Evolutionary conservation across 495 filamentous ascomycete genomes (phyloP), one percentile per base, ranked within the genome.

Genomic region (Lichina pygmaea): DNA sequence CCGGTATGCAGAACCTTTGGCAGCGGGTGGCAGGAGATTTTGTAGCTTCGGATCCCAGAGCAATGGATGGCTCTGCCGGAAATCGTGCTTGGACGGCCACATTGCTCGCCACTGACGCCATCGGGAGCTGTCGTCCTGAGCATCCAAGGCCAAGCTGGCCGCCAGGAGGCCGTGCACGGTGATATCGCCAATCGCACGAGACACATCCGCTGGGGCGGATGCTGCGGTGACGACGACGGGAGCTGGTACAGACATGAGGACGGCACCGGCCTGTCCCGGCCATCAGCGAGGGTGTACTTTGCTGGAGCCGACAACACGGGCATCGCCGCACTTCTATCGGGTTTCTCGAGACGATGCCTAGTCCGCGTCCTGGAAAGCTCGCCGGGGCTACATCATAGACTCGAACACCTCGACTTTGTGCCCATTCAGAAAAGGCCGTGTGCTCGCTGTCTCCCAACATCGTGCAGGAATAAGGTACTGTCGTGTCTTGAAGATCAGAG

Each of bases 101-200:
- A 80, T 71, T 31, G 68, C 72, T 52, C 63, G 61, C 85, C 85
- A 93, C 9, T 60, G 54, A 0, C 61, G 57, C 44, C 60, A 65
- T 30, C 51, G 48, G 17, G 56, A 46, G 8, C 61, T 55, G 11
- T 58, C 48, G 32, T 55, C 48, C n/a, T 56, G 46, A 43, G 53
- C 48, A 13, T 57, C 57, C 4, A 75, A 63, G 17, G 73, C 68
- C 7, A 92, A 60, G 47, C 71, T 77, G 2, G 75, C 69, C n/a
- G 83, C 77, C 7, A 83, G 62, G 12, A 81, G 61, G 6, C 73
- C 75, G 49, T 86, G 79, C 30, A 79, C 66, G 2, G 68, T 67
- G 34, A 72, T 71, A 44, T 59, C 63, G 17, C 64, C 59, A 41
- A 71, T 63, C 24, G 66, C 55, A 33, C 58, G 46, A 24, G 62